Evolutionary conservation across 805 yeast species (phyloP).

Genomic region (Monosporozyma siamensis): DNA sequence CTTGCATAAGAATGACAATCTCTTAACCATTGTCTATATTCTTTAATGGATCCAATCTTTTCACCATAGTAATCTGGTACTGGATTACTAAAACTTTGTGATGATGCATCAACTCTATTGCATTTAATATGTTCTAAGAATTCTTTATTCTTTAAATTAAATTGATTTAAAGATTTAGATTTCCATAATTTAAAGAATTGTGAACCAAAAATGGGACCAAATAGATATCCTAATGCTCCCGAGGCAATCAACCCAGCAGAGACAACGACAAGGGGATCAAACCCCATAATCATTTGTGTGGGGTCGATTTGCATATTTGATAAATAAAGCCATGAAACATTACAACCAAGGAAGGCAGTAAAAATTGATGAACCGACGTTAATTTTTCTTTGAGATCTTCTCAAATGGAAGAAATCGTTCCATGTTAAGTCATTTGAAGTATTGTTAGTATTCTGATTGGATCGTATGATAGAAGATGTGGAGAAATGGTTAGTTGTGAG

Average conservation of each 20-base stretch:
- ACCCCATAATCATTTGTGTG: conserved; percentile 74
- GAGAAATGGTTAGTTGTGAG: neutral
- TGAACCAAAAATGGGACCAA: conserved; percentile 78
- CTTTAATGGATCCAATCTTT: conserved; percentile 75
- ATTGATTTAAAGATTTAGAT: conserved; percentile 37
- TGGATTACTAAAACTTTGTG: conserved; percentile 85
- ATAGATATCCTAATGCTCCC: conserved; percentile 67
- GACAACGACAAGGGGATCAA: conserved; percentile 79
- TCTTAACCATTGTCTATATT: conserved; percentile 91
- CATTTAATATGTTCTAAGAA: conserved; percentile 65
- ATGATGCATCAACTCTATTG: conserved; percentile 86
- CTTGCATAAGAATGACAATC: conserved; percentile 87
- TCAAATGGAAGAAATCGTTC: conserved; percentile 69
- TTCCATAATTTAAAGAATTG: conserved; percentile 52
- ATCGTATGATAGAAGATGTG: neutral
- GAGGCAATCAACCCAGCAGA: conserved; percentile 64
- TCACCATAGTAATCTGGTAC: conserved; percentile 99
- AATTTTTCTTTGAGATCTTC: conserved; percentile 65
- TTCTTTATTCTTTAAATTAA: conserved; percentile 53
- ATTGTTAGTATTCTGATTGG: neutral
- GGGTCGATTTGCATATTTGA: conserved; percentile 82
- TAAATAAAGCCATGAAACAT: conserved; percentile 61
- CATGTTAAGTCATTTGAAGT: conserved; percentile 40
- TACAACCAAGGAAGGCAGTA: conserved; percentile 59
- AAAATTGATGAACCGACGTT: conserved; percentile 59